Percentiles rank a stretch among this genome's conserved stretches.
Evolutionary conservation across 2,329 filamentous ascomycete species (phyloP).

Genomic region (Thielaviopsis euricoi): DNA sequence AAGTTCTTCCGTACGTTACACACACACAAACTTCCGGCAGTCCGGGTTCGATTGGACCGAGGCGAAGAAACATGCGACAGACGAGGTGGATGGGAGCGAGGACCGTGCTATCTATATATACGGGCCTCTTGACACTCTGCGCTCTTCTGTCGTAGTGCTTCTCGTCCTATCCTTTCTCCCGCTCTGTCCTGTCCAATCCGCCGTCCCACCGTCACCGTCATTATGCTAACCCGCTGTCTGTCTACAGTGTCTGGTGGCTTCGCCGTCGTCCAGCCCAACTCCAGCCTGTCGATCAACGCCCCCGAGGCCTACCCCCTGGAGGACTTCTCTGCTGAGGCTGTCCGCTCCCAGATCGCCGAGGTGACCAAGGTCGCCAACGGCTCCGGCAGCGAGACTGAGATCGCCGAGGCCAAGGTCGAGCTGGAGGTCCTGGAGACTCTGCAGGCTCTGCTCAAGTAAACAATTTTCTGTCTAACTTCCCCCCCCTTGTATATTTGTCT

Average conservation of each 20-base stretch:
- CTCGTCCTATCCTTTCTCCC: background rate
- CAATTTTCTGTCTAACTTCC: background rate
- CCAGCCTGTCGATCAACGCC: conserved; percentile 91
- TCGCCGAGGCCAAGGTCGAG: conserved; percentile 98
- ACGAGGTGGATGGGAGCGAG: background rate
- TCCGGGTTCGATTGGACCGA: background rate
- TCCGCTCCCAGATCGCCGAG: conserved; percentile 80
- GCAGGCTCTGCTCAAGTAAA: conserved; percentile 13
- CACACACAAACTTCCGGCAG: background rate
- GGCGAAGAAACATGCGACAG: background rate
- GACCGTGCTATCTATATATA: background rate
- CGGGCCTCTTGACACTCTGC: background rate
- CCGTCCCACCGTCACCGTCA: background rate
- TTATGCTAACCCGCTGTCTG: background rate
- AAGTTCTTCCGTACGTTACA: conserved; percentile 84
- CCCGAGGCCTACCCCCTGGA: conserved; percentile 89
- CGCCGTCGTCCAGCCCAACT: conserved; percentile 90
- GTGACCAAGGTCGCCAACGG: conserved; percentile 89
- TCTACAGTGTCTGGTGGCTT: conserved; percentile 81
- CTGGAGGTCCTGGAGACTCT: conserved; percentile 42
- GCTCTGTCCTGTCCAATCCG: background rate
- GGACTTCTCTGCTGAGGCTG: conserved; percentile 86
- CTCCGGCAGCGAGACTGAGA: conserved; percentile 85
- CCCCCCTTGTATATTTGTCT: background rate
- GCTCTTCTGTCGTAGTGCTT: background rate